Percentiles rank a stretch among this genome's conserved stretches.
These are phyloP conservation scores for Dissophora ornata DNA, from an alignment of 192 early-diverging fungal genomes.

Conservation along the genomic window DNA sequence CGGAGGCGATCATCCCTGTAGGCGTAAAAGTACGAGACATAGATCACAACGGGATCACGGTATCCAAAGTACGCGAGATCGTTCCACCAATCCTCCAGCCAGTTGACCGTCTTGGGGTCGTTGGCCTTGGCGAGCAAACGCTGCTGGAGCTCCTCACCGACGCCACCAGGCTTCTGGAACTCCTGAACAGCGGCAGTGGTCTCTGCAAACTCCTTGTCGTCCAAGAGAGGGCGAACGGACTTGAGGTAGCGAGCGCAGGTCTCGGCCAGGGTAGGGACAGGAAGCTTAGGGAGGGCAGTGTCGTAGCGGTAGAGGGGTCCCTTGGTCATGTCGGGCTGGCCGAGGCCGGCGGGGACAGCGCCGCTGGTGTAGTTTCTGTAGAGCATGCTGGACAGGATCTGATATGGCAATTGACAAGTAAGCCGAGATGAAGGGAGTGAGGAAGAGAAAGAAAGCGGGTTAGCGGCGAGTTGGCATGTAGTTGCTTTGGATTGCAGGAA, in stretches of 20 bases:
- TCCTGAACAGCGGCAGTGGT: constrained; percentile 76
- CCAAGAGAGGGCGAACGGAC: constrained; percentile 79
- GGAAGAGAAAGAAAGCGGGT: no score
- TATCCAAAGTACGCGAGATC: constrained; percentile 94
- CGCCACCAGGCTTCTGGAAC: constrained; percentile 84
- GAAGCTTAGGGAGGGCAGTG: constrained; percentile 84
- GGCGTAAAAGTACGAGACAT: constrained; percentile 97
- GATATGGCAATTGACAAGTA: no score
- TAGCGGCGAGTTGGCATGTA: no score
- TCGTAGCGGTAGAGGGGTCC: constrained; percentile 82
- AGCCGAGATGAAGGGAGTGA: no score
- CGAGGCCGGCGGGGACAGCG: constrained; percentile 21
- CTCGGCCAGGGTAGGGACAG: constrained; percentile 86
- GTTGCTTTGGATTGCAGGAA: not conserved
- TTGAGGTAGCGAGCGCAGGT: constrained; percentile 88
- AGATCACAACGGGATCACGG: constrained; percentile 95
- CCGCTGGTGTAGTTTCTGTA: constrained; percentile 57
- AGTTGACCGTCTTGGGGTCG: constrained; percentile 81
- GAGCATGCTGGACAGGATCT: constrained; percentile 54
- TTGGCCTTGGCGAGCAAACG: constrained; percentile 82
- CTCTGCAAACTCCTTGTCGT: constrained; percentile 74
- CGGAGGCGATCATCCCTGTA: constrained; percentile 91
- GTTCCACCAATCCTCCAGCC: constrained; percentile 99
- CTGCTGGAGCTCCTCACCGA: constrained; percentile 86
- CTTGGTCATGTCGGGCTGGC: constrained; percentile 54